phyloP scores from a whole-genome alignment of 2,329 filamentous ascomycete genomes.

The Curvularia sp. region DNA sequence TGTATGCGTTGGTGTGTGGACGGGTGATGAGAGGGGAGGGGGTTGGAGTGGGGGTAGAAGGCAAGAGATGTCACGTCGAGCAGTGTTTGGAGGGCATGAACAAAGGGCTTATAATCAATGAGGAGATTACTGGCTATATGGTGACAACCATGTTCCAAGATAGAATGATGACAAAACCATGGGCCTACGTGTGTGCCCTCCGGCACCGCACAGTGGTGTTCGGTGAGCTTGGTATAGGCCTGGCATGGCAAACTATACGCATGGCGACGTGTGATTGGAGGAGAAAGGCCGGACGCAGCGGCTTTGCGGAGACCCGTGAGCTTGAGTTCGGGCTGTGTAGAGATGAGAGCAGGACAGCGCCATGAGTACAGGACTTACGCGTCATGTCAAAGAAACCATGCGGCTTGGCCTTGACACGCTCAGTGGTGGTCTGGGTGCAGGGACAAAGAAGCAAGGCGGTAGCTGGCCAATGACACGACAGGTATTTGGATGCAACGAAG shows the following conservation, averaged over 20 bases:
- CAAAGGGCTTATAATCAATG: constrained; percentile 21
- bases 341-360: constrained; percentile 24
- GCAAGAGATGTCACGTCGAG: background rate
- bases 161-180: constrained; percentile 10
- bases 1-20: background rate
- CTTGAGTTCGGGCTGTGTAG: constrained; percentile 28
- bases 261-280: constrained; percentile 9
- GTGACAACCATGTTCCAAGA: constrained; percentile 7
- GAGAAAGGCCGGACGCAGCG: constrained; percentile 29
- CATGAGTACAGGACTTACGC: constrained; percentile 31
- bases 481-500: constrained; percentile 10
- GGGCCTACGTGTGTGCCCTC: constrained; percentile 8
- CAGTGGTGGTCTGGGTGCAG: constrained; percentile 25
- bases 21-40: constrained; percentile 11
- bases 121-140: background rate
- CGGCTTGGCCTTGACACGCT: constrained; percentile 32
- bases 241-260: background rate
- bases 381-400: constrained; percentile 32
- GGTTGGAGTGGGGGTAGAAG: background rate
- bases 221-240: constrained; percentile 4
- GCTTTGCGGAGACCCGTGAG: constrained; percentile 40
- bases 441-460: constrained; percentile 16
- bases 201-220: constrained; percentile 1
- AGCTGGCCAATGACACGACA: constrained; percentile 17
- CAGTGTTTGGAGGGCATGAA: constrained; percentile 13